Evolutionary conservation across 1,284 basidiomycete genomes (phyloP).

Genomic region (Limonomyces culmigenus): DNA sequence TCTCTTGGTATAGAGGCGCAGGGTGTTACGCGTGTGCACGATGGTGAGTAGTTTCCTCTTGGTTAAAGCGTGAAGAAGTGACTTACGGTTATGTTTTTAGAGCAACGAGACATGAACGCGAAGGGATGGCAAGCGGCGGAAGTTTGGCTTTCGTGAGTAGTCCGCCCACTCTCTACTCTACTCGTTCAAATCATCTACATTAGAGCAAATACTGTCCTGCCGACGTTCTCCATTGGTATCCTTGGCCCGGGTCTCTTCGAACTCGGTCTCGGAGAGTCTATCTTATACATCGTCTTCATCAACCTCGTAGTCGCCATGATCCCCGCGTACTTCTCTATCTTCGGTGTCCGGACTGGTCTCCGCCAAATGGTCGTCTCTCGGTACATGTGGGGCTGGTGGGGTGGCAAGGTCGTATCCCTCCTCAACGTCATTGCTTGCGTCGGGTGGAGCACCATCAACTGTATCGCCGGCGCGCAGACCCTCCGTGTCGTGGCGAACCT

Average conservation of each 20-base stretch:
- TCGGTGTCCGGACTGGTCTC: background rate
- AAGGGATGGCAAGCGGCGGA: slow-evolving; percentile 1
- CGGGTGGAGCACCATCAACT: slow-evolving; percentile 57
- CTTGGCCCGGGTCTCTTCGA: slow-evolving; percentile 42
- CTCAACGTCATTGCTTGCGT: slow-evolving; percentile 47
- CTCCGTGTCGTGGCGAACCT: slow-evolving; percentile 39
- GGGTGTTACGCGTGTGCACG: slow-evolving; percentile 1
- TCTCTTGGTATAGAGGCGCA: slow-evolving; percentile 1
- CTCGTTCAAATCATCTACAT: no score
- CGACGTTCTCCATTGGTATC: slow-evolving; percentile 31
- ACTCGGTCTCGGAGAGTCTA: slow-evolving; percentile 33
- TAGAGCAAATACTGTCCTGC: slow-evolving; percentile 1
- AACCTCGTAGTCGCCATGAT: slow-evolving; percentile 11
- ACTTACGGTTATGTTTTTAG: no score
- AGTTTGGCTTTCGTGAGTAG: slow-evolving; percentile 2
- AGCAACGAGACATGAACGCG: background rate
- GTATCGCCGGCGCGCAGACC: slow-evolving; percentile 61
- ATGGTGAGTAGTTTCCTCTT: no score
- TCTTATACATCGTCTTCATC: slow-evolving; percentile 9
- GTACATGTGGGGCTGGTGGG: background rate
- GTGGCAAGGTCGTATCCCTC: slow-evolving; percentile 7
- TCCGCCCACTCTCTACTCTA: no score
- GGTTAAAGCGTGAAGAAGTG: no score
- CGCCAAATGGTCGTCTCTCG: slow-evolving; percentile 39
- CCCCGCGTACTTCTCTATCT: slow-evolving; percentile 37